Base-by-base conservation (phyloP, 495 filamentous ascomycete genomes). In the Aspergillus indologenus region DNA sequence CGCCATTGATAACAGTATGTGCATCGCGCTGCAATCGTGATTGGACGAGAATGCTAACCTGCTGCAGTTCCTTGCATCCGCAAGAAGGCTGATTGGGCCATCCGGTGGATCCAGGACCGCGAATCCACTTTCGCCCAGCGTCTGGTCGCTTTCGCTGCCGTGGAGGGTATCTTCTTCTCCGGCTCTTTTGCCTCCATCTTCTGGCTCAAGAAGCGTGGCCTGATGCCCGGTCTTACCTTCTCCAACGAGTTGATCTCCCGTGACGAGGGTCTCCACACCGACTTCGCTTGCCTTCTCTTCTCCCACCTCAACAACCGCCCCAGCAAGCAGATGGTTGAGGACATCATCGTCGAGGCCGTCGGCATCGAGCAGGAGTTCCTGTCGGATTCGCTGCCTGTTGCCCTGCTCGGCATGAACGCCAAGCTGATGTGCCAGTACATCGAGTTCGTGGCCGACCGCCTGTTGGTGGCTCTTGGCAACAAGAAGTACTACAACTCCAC, bases 241-340 rank as follows among this genome's bases (percentile, higher is more conserved):
- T 97, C 92, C 67, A 98, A 98, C 81, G 94, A 98, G 81, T 88
- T 98, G 66, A 98, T 98, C 81, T 98, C 95, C 48, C 93, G 94
- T 78, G 94, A 98, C 71, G 94, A 98, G 83, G 94, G 94, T 77
- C 90, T 98, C 61, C 94, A 98, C 85, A 98, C 94, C 63, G 94
- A 98, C 80, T 98, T 98, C 62, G 94, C 94, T 66, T 98, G 94
- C 78, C 80, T 98, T 51, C 83, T 98, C 26, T 97, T 96, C 85
- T 91, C 89, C 9, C 94, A 98, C 79, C 79, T 98, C 42, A 94
- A 92, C 78, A 85, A 92, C 79, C 88, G 93, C 54, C 92, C 94
- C 56, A 84, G 79, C 79, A 85, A 89, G 73, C 73, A 96, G 75
- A 75, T 89, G 42, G 85, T 98, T 46, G 73, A 90, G 74, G 84